Evolutionary conservation across 1,284 basidiomycete species (phyloP), one percentile per base, ranked within the genome.

Genomic region (Jaminaea rosea): DNA sequence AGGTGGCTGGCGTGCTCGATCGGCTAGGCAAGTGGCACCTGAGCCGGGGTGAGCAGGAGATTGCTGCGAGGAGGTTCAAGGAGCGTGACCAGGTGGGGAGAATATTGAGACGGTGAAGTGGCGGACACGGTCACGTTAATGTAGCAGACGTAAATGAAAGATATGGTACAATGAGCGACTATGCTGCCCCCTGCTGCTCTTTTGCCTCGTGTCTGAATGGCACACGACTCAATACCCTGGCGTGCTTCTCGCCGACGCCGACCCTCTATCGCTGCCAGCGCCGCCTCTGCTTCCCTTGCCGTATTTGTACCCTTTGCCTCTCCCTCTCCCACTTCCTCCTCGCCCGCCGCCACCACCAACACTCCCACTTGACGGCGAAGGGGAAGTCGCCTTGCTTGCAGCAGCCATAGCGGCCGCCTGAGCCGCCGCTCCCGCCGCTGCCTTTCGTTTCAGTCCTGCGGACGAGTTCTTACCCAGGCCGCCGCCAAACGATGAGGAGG

Each of bases 71-170:
- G 46, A 49, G 60, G 23, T 27, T 44, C 36, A 57, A 50, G 27
- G 60, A 62, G 44, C 31, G 52, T n/a, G 60, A 62, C 21, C 34
- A 53, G 37, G 60, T 62, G 1, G 17, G 42, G 13, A 45, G 60
- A 3, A 31, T 62, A 6, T 46, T 60, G 3, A 54, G 52, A 15
- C 47, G 55, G 19, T 57, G 39, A 42, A 21, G 29, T 31, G 29
- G 29, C 29, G 15, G 9, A 31, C 9, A 31, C 15, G 15, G 29
- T 8, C 29, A 8, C 29, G 15, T 31, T 31, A 15, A 8, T 31
- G 9, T 15, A 31, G 29, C 29, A 15, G 29, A 31, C 8, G 29
- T 31, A 15, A 8, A 15, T 31, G 29, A 31, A 31, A 31, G 29
- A 31, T 31, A 8, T 15, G 15, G 8, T 8, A 31, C 29, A 31